Base-by-base conservation (phyloP, 75 land plant species). In the Sequoiadendron giganteum region DNA sequence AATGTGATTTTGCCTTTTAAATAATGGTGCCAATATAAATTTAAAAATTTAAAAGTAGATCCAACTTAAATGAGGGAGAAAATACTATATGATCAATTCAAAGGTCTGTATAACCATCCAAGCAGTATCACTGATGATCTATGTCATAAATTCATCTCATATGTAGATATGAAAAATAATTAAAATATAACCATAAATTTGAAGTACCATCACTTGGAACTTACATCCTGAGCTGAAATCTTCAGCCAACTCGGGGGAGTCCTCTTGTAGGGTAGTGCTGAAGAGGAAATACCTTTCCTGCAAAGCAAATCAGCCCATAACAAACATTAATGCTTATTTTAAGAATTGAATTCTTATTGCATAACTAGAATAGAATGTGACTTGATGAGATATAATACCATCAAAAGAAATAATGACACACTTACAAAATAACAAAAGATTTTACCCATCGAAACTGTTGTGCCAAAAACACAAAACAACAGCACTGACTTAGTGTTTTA, bases 281-380 rank as follows among this genome's bases (percentile, higher is more conserved):
- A 97, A 9, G 99, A 93, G 61, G 99, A 97, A 76, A 97, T 97
- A 89, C 98, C 99, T 93, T 97, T 97, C 42, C 98, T 96, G 92
- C 15, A 52, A 72, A 48, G 48, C 32, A 0, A 52, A 3, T 30
- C 40, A 54, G n/a, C 21, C 54, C 25, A 32, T 15, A 1, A 85
- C 36, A 34, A 48, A 11, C 61, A 54, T 0, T 52, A 3, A 5
- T 87, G 9, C 18, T 21, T 42, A 18, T 0, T 0, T 9, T n/a
- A 70, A 30, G 7, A 8, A 72, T 25, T 10, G 43, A 38, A 68
- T 38, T 40, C 10, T n/a, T 34, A 87, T 52, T 13, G 45, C 28
- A 84, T 28, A 85, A 40, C 43, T 25, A 65, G 36, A 0, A 21
- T 21, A 58, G 0, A 58, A 52, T 11, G 54, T 13, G 1, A 52